These are phyloP conservation scores for Cadophora gregata DNA, from an alignment of 2,329 filamentous ascomycete genomes.

Conservation along the genomic window DNA sequence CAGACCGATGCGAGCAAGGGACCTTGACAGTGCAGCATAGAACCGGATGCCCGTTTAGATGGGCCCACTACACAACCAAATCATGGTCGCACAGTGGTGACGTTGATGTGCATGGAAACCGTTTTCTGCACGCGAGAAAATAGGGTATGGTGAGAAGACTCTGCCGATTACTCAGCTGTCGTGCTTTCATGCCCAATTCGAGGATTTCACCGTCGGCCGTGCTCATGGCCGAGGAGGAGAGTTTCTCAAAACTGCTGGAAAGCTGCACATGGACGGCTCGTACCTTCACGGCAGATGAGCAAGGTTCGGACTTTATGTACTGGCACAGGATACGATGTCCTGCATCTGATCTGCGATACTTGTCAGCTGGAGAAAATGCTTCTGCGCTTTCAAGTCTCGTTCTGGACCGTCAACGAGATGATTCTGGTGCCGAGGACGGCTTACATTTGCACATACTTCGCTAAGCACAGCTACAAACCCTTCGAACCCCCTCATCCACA, in stretches of 20 bases:
- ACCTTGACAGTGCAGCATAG: not conserved
- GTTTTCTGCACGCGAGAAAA: slow-evolving; percentile 3
- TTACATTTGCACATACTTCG: not conserved
- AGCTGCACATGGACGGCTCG: not conserved
- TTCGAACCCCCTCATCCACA: not conserved
- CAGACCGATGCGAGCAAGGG: slow-evolving; percentile 11
- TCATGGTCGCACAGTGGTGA: slow-evolving; percentile 10
- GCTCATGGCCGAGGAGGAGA: not conserved
- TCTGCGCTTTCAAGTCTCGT: not conserved
- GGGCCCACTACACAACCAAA: not conserved
- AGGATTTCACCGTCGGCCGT: not conserved
- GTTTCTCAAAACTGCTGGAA: not conserved
- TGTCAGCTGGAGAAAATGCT: not conserved
- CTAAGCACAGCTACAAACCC: not conserved
- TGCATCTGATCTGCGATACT: not conserved
- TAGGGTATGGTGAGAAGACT: not conserved
- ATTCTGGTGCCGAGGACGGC: not conserved
- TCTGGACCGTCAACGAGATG: not conserved
- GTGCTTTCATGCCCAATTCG: not conserved
- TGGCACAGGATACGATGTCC: not conserved
- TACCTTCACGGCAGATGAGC: not conserved
- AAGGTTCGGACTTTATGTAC: not conserved
- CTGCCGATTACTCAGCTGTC: slow-evolving; percentile 1
- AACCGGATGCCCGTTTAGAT: not conserved
- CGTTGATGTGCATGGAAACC: slow-evolving; percentile 13